Base-by-base conservation (phyloP, 2,329 filamentous ascomycete species). In the Cordyceps farinosa region DNA sequence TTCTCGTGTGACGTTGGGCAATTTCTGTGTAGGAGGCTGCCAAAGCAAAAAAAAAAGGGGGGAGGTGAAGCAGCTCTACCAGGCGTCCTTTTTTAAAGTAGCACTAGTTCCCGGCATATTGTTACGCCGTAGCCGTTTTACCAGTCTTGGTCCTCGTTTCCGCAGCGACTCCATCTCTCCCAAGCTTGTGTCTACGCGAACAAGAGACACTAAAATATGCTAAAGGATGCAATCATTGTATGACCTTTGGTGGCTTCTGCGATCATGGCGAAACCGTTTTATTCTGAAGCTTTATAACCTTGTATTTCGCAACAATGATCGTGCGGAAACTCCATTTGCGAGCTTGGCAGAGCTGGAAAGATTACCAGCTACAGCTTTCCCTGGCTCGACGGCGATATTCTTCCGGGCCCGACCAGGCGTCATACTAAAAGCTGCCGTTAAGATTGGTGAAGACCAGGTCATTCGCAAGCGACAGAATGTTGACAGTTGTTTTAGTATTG, bases 311-410 rank as follows among this genome's bases (percentile, higher is more conserved):
- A 22, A 27, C 22, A 27, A 2, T 30, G 27, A 38, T 5, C 38
- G 44, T 32, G 42, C 44, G 42, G 56, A 51, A 30, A 40, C 36
- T 29, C 32, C 1, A 30, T 50, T 48, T 10, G 27, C 32, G 8
- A 29, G 47, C 57, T 44, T 60, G 36, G 47, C 47, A 6, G 44
- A 59, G 38, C 55, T 65, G 59, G 59, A 64, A 8, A 64, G 55
- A 40, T 34, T 65, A 38, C 51, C 59, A n/a, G 51, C 42, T 8
- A 59, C 34, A 40, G 57, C 34, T 34, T 67, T 67, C 57, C 59
- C 54, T 3, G 65, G 63, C 40, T 66, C 60, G 9, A 65, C 66
- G 9, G 63, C 65, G 22, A 42, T 64, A n/a, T 67, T 67, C 55
- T 67, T 67, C 42, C 60, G 64, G 29, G 32, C 52, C 15, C 57